Conservation (phyloP, 2,329 filamentous ascomycete genomes). For the Colletotrichum sp. region DNA sequence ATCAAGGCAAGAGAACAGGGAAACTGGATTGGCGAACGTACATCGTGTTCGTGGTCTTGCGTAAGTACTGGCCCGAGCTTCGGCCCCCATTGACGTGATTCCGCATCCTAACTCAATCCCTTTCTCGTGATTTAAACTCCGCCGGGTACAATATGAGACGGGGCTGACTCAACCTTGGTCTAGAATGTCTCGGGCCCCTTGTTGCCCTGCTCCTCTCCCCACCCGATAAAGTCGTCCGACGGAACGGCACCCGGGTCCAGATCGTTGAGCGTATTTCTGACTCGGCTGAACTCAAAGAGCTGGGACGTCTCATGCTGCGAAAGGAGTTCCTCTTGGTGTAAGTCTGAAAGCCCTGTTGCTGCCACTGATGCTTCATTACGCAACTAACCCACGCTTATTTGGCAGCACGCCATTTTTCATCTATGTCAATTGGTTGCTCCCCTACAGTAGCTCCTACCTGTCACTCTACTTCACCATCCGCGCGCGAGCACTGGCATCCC, state of each 20-base stretch:
- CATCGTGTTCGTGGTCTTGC: constrained; percentile 31
- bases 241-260: constrained; percentile 28
- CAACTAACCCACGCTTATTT: not conserved
- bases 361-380: not conserved
- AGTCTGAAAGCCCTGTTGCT: not conserved
- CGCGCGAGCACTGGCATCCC: constrained; percentile 23
- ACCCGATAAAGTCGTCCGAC: constrained; percentile 31
- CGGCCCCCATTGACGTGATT: not conserved
- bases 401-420: constrained; percentile 25
- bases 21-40: constrained; percentile 30
- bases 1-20: constrained; percentile 24
- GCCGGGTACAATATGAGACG: not conserved
- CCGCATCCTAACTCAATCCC: not conserved
- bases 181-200: constrained; percentile 28
- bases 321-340: constrained; percentile 27
- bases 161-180: not conserved
- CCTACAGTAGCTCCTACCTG: constrained; percentile 23
- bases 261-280: constrained; percentile 25
- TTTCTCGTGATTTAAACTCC: not conserved
- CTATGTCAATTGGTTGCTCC: constrained; percentile 25
- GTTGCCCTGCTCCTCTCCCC: constrained; percentile 30
- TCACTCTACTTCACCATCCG: constrained; percentile 27
- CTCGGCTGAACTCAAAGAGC: constrained; percentile 26
- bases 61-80: not conserved
- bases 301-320: constrained; percentile 22